These are phyloP conservation scores for Pichia pseudocactophila DNA, from an alignment of 805 yeast species.

Conservation along the genomic window DNA sequence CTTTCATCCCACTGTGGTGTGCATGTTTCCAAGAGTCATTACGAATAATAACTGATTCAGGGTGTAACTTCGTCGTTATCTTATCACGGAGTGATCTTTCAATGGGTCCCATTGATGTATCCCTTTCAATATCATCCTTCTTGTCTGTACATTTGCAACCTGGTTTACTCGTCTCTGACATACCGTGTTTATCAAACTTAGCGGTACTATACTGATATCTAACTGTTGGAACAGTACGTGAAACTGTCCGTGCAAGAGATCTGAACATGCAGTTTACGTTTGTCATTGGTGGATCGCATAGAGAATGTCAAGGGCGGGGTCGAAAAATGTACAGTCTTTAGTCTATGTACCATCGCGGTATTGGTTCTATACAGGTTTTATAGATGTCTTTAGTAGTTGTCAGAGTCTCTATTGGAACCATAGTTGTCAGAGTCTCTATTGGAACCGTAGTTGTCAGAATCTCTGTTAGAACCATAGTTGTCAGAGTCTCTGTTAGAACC, in stretches of 20 bases:
- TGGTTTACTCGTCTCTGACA: conserved; percentile 15
- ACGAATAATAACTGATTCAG: conserved; percentile 39
- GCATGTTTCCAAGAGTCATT: conserved; percentile 88
- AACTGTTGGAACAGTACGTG: conserved; percentile 13
- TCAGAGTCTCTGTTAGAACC: conserved; percentile 17
- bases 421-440: conserved; percentile 23
- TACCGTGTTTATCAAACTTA: conserved; percentile 1
- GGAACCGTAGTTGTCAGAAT: conserved; percentile 21
- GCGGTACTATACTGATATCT: neutral
- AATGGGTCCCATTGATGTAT: conserved; percentile 30
- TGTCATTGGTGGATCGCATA: conserved; percentile 7
- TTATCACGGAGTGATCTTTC: conserved; percentile 40
- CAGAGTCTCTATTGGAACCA: conserved; percentile 11
- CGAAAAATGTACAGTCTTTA: too few species aligned
- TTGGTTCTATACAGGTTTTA: too few species aligned
- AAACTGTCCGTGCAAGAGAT: conserved; percentile 9
- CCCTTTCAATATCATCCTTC: conserved; percentile 19
- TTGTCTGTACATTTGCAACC: conserved; percentile 10
- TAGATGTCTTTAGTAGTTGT: conserved; percentile 16
- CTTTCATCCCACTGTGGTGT: conserved; percentile 75
- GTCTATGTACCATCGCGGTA: too few species aligned
- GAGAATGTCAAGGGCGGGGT: too few species aligned
- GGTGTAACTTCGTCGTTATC: conserved; percentile 35
- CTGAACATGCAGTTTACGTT: conserved; percentile 25
- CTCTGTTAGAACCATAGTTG: neutral